These are phyloP conservation scores for Rasamsonia emersonii DNA, from an alignment of 2,329 filamentous ascomycete species.

Conservation along the genomic window DNA sequence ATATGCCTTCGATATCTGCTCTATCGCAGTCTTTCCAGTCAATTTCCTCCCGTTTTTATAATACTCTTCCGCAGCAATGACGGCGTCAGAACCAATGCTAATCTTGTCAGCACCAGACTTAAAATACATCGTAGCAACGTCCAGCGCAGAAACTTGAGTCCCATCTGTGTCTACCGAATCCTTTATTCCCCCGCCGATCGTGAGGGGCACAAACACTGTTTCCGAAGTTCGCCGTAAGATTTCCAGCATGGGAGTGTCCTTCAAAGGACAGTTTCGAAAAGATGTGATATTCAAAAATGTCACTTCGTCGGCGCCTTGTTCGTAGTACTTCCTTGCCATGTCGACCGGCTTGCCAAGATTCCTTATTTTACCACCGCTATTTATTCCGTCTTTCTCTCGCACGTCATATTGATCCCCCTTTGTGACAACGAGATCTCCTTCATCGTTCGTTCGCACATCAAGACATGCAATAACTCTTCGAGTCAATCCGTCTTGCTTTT, in stretches of 20 bases:
- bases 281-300: slow-evolving; percentile 98
- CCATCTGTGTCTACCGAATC: slow-evolving; percentile 87
- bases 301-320: slow-evolving; percentile 91
- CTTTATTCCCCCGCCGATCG: slow-evolving; percentile 88
- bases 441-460: slow-evolving; percentile 89
- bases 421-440: slow-evolving; percentile 90
- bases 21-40: slow-evolving; percentile 79
- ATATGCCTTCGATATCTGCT: slow-evolving; percentile 88
- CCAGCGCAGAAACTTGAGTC: slow-evolving; percentile 74
- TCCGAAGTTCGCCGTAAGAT: slow-evolving; percentile 76
- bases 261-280: slow-evolving; percentile 89
- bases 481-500: slow-evolving; percentile 62
- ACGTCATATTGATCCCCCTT: slow-evolving; percentile 99
- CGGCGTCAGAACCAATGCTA: slow-evolving; percentile 90
- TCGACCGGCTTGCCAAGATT: slow-evolving; percentile 97
- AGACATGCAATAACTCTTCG: slow-evolving; percentile 89
- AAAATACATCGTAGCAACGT: slow-evolving; percentile 96
- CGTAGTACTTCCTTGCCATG: slow-evolving; percentile 88
- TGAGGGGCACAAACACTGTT: slow-evolving; percentile 92
- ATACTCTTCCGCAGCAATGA: slow-evolving; percentile 86
- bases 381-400: slow-evolving; percentile 65
- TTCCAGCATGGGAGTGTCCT: slow-evolving; percentile 93
- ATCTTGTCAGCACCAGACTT: slow-evolving; percentile 95
- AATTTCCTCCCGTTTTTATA: slow-evolving; percentile 61
- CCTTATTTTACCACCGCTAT: slow-evolving; percentile 56